Percentiles rank a stretch among this genome's conserved stretches.
These are phyloP conservation scores for Stereum hirsutum DNA, from an alignment of 1,284 basidiomycete genomes.

Conservation along the genomic window DNA sequence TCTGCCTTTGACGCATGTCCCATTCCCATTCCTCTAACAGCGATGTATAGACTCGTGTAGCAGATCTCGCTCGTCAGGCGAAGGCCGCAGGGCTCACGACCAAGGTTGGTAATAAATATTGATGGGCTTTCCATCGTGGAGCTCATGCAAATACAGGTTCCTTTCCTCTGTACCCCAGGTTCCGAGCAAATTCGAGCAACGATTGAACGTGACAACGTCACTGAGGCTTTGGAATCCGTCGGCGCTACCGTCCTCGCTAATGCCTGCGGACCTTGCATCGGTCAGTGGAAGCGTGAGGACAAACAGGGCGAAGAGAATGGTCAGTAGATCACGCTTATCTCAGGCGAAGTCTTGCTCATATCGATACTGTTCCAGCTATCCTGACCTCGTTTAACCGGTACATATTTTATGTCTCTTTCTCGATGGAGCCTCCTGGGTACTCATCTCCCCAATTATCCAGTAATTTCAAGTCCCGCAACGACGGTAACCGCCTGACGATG, in stretches of 20 bases:
- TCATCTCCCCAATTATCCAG: conserved; percentile 21
- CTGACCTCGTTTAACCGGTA: conserved; percentile 94
- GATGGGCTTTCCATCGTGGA: background rate
- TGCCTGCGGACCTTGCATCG: conserved; percentile 98
- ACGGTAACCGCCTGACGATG: conserved; percentile 94
- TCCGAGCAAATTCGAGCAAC: conserved; percentile 98
- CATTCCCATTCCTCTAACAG: no score
- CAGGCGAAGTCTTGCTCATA: background rate
- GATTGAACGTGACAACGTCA: conserved; percentile 91
- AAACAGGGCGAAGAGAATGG: conserved; percentile 90
- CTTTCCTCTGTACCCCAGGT: conserved; percentile 96
- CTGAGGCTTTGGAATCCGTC: conserved; percentile 72
- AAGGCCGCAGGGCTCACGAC: conserved; percentile 74
- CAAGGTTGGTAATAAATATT: conserved; percentile 36
- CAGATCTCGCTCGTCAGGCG: conserved; percentile 88
- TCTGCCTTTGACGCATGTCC: no score
- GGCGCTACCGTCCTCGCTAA: conserved; percentile 94
- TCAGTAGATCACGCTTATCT: conserved; percentile 23
- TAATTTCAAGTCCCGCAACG: conserved; percentile 97
- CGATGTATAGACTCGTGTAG: conserved; percentile 63
- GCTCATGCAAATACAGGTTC: conserved; percentile 40
- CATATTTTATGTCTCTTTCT: no score
- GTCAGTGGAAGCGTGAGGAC: conserved; percentile 96
- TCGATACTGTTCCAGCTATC: conserved; percentile 52
- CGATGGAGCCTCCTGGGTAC: no score